Percentiles rank a stretch among this genome's conserved stretches.
Evolutionary conservation across 1,284 basidiomycete genomes (phyloP).

Genomic region (Thelephora terrestris): DNA sequence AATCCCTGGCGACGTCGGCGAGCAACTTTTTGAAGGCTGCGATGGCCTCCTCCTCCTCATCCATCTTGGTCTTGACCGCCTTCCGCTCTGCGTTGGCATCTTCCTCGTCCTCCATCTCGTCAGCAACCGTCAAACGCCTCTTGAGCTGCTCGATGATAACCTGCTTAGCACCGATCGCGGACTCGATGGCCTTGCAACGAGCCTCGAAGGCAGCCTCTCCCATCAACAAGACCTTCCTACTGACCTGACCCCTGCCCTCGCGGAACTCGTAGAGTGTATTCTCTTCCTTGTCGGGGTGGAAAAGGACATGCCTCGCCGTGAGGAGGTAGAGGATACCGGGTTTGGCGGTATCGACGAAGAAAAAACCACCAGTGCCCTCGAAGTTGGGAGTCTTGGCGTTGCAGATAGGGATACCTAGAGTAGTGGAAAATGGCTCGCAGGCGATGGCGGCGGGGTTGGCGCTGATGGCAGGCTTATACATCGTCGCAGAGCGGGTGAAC

Average conservation of each 20-base stretch:
- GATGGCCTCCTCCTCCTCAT: conserved; percentile 11
- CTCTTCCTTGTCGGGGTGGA: conserved; percentile 11
- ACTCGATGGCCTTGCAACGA: conserved; percentile 11
- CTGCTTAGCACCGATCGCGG: conserved; percentile 9
- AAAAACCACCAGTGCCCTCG: conserved; percentile 26
- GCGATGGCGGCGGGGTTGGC: conserved; percentile 8
- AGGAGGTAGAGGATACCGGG: conserved; percentile 20
- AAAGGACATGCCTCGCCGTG: conserved; percentile 18
- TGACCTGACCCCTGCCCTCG: conserved; percentile 10
- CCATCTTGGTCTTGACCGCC: conserved; percentile 8
- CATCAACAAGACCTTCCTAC: conserved; percentile 17
- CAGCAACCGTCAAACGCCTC: conserved; percentile 7
- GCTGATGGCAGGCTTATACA: conserved; percentile 9
- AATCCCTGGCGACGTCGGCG: conserved; percentile 13
- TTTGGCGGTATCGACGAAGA: conserved; percentile 16
- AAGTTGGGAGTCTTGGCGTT: conserved; percentile 6
- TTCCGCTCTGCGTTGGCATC: conserved; percentile 2
- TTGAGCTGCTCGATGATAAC: conserved; percentile 2
- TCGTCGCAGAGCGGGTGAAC: conserved; percentile 4
- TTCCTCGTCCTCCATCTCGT: conserved; percentile 5
- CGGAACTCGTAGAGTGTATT: conserved; percentile 15
- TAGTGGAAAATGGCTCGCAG: conserved; percentile 16
- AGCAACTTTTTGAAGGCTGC: conserved; percentile 13
- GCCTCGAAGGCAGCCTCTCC: conserved; percentile 12
- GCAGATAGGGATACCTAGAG: conserved; percentile 18